phyloP scores from a whole-genome alignment of 192 early-diverging fungal species.

The Phycomyces nitens region DNA sequence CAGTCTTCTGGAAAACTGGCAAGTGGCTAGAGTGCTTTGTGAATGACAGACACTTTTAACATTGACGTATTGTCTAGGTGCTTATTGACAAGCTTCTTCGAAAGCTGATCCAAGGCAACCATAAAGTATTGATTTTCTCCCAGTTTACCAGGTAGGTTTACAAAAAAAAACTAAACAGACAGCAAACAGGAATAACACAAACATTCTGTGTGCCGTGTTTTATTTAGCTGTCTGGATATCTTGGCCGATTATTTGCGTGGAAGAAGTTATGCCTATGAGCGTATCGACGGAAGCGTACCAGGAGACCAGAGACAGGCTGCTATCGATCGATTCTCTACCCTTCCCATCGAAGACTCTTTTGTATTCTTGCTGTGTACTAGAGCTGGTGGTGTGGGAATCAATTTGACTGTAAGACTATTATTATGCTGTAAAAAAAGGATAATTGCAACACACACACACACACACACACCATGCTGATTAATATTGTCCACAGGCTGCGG shows the following conservation, averaged over 20 bases:
- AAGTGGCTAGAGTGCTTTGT: neutral
- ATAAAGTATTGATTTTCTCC: slow-evolving; percentile 87
- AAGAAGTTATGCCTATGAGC: slow-evolving; percentile 67
- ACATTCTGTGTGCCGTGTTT: neutral
- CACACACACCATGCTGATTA: neutral
- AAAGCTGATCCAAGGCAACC: slow-evolving; percentile 69
- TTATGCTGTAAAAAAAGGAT: neutral
- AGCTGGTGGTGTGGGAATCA: slow-evolving; percentile 87
- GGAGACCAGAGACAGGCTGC: slow-evolving; percentile 80
- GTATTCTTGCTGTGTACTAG: slow-evolving; percentile 84
- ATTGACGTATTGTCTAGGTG: slow-evolving; percentile 9
- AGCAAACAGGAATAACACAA: neutral
- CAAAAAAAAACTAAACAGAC: neutral
- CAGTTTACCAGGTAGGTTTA: slow-evolving; percentile 65
- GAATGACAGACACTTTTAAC: too few relatives aligned
- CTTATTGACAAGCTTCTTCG: slow-evolving; percentile 78
- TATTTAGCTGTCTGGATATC: slow-evolving; percentile 55
- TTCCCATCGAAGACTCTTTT: slow-evolving; percentile 69
- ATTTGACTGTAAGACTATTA: slow-evolving; percentile 54
- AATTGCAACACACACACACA: neutral
- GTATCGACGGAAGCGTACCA: slow-evolving; percentile 77
- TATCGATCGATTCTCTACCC: slow-evolving; percentile 76
- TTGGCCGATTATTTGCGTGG: slow-evolving; percentile 80
- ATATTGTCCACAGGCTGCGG: slow-evolving; percentile 55
- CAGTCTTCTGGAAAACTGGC: slow-evolving; percentile 82